Evolutionary conservation across 441 rosid species (phyloP).

Genomic region (Gossypium lobatum): DNA sequence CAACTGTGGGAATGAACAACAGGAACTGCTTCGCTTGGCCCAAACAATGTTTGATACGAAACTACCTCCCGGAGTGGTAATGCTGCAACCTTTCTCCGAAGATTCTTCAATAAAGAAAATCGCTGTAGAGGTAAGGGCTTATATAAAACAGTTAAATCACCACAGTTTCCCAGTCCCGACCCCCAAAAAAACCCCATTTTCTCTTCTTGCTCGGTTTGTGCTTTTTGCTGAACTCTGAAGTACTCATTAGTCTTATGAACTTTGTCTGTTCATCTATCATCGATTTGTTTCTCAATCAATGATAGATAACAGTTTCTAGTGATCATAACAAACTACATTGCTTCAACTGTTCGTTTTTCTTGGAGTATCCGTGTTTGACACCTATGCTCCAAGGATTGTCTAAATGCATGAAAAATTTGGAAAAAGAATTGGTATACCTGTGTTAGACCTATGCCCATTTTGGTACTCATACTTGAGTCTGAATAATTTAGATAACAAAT

Average conservation of each 20-base stretch:
- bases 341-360: too few species aligned
- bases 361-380: too few species aligned
- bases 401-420: too few species aligned
- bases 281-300: neutral
- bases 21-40: constrained; percentile 74
- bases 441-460: neutral
- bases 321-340: neutral
- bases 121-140: constrained; percentile 52
- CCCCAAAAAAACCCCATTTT: neutral
- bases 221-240: neutral
- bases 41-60: constrained; percentile 88
- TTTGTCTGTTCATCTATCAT: too few species aligned
- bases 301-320: neutral
- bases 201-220: neutral
- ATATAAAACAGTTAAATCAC: neutral
- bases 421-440: neutral
- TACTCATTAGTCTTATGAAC: too few species aligned
- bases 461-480: neutral
- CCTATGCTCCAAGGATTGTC: too few species aligned
- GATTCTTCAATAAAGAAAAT: constrained; percentile 78
- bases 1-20: constrained; percentile 55
- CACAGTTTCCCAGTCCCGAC: neutral
- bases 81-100: constrained; percentile 86
- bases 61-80: constrained; percentile 73
- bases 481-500: neutral